Evolutionary conservation across 2,329 filamentous ascomycete species (phyloP).

Genomic region (Aspergillus sp.): DNA sequence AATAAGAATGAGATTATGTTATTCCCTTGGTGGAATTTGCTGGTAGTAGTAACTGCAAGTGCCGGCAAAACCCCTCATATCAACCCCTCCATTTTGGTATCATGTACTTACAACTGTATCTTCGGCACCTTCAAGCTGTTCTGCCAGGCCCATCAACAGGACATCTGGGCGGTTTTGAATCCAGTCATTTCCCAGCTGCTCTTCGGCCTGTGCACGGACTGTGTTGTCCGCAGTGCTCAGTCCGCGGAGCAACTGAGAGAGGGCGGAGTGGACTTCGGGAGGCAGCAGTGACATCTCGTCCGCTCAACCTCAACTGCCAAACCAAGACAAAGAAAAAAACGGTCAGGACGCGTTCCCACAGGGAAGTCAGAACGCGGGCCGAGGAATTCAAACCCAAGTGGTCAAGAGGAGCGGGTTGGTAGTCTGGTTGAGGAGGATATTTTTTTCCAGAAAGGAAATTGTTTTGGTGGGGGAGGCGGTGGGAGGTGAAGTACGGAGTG

Average conservation of each 20-base stretch:
- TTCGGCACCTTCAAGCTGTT: conserved; percentile 80
- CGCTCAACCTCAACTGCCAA: conserved; percentile 28
- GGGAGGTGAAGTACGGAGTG: conserved; percentile 10
- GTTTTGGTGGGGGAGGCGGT: conserved; percentile 23
- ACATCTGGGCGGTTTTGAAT: conserved; percentile 77
- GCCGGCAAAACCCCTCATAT: neutral
- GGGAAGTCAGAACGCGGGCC: conserved; percentile 12
- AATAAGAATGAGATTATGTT: conserved; percentile 3
- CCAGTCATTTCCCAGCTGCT: conserved; percentile 90
- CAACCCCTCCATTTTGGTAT: neutral
- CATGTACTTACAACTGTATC: conserved; percentile 64
- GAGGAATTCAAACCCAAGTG: conserved; percentile 15
- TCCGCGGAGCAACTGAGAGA: conserved; percentile 81
- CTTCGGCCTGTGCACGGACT: conserved; percentile 81
- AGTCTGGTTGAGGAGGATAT: conserved; percentile 16
- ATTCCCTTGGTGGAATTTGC: neutral
- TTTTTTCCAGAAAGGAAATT: conserved; percentile 20
- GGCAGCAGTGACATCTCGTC: conserved; percentile 78
- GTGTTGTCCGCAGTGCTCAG: conserved; percentile 88
- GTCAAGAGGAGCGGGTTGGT: conserved; percentile 15
- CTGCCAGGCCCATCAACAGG: conserved; percentile 87
- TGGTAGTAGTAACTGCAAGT: neutral
- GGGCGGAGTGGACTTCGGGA: conserved; percentile 77
- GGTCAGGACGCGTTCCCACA: conserved; percentile 17
- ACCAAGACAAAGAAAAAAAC: conserved; percentile 16